Evolutionary conservation across 306 rosid genomes (phyloP).

Genomic region (Hippophae rhamnoides): DNA sequence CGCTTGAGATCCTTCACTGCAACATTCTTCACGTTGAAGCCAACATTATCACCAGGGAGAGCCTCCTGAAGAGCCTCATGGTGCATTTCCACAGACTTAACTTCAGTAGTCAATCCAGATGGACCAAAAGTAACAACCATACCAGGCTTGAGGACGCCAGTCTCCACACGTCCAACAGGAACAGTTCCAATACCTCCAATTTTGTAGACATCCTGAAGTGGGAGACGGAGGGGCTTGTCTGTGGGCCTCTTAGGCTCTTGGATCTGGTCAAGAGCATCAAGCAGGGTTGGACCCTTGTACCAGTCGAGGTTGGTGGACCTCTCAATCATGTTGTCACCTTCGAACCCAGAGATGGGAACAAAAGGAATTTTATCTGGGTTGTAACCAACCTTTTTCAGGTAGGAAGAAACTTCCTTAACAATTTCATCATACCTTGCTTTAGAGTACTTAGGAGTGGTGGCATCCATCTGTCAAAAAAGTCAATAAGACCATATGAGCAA

Average conservation of each 20-base stretch:
- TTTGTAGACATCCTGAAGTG: too few species aligned
- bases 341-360: slow-evolving; percentile 46
- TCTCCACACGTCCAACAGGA: too few species aligned
- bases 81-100: too few species aligned
- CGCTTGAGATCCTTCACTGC: too few species aligned
- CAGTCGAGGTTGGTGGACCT: slow-evolving; percentile 19
- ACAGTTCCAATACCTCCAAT: too few species aligned
- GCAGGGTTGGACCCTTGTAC: slow-evolving; percentile 25
- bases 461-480: slow-evolving; percentile 22
- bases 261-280: slow-evolving; percentile 21
- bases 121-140: too few species aligned
- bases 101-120: too few species aligned
- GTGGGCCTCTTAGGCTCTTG: background rate
- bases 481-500: background rate
- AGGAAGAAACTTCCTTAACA: slow-evolving; percentile 8
- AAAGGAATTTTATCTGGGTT: slow-evolving; percentile 45
- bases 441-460: slow-evolving; percentile 49
- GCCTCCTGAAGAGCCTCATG: too few species aligned
- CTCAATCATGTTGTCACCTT: slow-evolving; percentile 22
- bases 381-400: slow-evolving; percentile 66
- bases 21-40: too few species aligned
- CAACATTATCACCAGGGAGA: too few species aligned
- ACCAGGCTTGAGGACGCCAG: too few species aligned
- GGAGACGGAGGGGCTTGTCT: too few species aligned
- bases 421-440: slow-evolving; percentile 34